Base-by-base conservation (phyloP, 2,329 filamentous ascomycete species). In the Talaromyces sp. region DNA sequence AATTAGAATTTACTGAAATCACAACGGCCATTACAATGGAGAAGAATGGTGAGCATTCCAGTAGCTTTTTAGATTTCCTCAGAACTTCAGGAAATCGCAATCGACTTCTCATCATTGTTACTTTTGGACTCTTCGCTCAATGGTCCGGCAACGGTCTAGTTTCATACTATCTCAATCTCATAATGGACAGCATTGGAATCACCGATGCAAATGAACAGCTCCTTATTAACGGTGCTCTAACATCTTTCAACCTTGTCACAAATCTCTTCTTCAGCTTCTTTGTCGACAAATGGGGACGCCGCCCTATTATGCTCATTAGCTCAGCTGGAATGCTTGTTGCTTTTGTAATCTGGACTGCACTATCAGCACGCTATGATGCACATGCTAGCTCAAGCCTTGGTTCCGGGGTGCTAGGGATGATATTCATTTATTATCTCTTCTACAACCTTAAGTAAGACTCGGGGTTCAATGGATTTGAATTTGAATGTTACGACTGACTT, bases 111-210 rank as follows among this genome's bases (percentile, higher is more conserved):
- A 73, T 78, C 48, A 66, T 66, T n/a, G 58, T 72, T 30, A 52
- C 65, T 4, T 65, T 75, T 13, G 70, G 66, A 2, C 64, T 73
- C 47, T 70, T 76, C 41, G 69, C 63, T 8, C 71, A 75, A 42
- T 75, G 72, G 65, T 65, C 64, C 2, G 75, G 75, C 8, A 75
- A 75, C 42, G 71, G 70, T 14, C 63, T 76, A 48, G 66, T 76
- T 22, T 64, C 65, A 1, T 74, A 70, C 56, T 70, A 75, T 49
- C 61, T 74, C 11, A 61, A 65, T 3, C 65, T 67, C 3, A 66
- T 77, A 11, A 64, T 77, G 33, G 61, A 70, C 24, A 65, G 65
- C 16, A 68, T 77, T 33, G 72, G 73, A 4, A 66, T 77, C 54
- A 72, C 68, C 0, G 61, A 67, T 44, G 61, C 67, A 4, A 61